Base-by-base conservation (phyloP, 176 grass and related monocot species). In the Lolium perenne region DNA sequence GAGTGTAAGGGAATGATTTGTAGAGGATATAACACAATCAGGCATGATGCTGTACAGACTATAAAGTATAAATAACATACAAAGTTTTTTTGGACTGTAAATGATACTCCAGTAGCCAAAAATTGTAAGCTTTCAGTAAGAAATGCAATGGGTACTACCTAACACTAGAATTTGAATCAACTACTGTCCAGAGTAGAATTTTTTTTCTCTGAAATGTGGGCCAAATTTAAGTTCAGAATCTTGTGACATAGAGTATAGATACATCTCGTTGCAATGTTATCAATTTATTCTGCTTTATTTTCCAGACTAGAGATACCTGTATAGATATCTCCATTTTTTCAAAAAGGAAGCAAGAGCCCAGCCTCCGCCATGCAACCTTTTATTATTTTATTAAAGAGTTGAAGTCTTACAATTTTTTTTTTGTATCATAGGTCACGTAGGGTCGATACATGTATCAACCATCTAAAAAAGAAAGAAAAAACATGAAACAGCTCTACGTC, bases 21-120 rank as follows among this genome's bases (percentile, higher is more conserved):
- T 74, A 77, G 43, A 90, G 17, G 18, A 71, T 48, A 38, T 78
- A 74, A 8, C 17, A 71, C 68, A 10, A 71, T 74, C 49, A 80
- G 48, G 29, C 6, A 59, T 49, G 72, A 26, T 60, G 73, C 10
- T 87, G 80, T 87, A 74, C 48, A 90, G 74, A 55, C 22, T 55
- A 67, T 18, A 72, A 17, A 74, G 47, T 51, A 74, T 51, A 74
- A 74, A 74, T 4, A 12, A 50, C 51, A 74, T 25, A 74, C 47
- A 75, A 18, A 14, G 22, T 53, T 75, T 51, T 65, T 53, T 29
- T 75, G 72, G 72, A 75, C 25, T 53, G 14, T 26, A 8, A 74
- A 75, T 47, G 15, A 14, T 23, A 72, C 14, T 17, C 51, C 0
- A 29, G 68, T 71, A 18, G 8, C 45, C 7, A 8, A 25, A 29